Evolutionary conservation across 176 grass and related monocot genomes (phyloP).

Genomic region (Carex cristatella): DNA sequence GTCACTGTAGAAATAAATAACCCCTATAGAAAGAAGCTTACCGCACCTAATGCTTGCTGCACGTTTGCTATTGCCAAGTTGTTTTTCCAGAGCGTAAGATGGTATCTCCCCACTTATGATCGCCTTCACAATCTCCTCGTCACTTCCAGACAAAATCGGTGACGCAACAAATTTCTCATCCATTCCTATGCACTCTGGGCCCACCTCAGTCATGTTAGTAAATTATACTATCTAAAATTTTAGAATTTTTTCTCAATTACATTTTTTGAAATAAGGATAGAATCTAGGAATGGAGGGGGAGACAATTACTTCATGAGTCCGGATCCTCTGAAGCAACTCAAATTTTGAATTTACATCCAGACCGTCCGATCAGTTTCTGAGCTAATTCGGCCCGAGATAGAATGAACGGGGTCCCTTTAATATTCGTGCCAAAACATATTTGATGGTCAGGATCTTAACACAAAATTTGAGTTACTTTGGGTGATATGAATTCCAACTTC

Average conservation of each 20-base stretch:
- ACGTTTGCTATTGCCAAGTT: conserved; percentile 46
- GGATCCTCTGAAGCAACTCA: no score
- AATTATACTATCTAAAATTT: conserved; percentile 1
- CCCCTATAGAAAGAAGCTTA: neutral
- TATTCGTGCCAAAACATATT: no score
- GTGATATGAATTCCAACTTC: no score
- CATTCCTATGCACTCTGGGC: neutral
- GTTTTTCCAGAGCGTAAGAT: conserved; percentile 56
- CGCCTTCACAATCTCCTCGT: conserved; percentile 50
- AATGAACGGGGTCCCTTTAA: no score
- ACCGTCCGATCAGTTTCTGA: no score
- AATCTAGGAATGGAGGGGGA: neutral
- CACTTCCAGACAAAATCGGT: conserved; percentile 39
- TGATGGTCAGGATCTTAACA: no score
- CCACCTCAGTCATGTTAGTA: neutral
- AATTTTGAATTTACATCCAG: no score
- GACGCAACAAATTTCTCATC: conserved; percentile 6
- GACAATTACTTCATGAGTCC: no score
- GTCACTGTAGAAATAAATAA: neutral
- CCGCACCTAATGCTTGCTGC: conserved; percentile 44
- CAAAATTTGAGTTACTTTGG: no score
- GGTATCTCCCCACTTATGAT: conserved; percentile 49
- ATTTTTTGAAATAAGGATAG: no score
- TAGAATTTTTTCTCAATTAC: no score
- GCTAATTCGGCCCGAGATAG: no score